Evolutionary conservation across 805 yeast genomes (phyloP), one percentile per base, ranked within the genome.

Genomic region (Sugiyamaella marilandica): DNA sequence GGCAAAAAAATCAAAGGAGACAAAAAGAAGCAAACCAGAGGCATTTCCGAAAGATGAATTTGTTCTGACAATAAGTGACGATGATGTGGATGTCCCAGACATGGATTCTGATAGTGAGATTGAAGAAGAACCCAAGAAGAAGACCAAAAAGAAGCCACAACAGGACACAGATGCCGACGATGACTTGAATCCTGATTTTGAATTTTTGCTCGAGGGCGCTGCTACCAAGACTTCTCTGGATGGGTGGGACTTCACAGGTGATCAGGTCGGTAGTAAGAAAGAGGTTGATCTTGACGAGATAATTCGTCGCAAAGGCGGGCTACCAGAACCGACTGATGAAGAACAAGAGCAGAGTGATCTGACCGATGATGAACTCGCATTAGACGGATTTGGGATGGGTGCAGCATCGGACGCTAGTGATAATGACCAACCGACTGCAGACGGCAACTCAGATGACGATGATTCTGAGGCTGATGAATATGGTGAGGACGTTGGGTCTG

Each of bases 251-350:
- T 88, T 90, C 64, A 81, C 80, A 51, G 82, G 77, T 45, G 69
- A 75, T 18, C 70, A 69, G 13, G 63, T 62, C 13, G 66, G 48
- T 31, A 62, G 54, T 13, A 55, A 60, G 51, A 80, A 78, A 57
- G 87, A 83, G 55, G 96, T 89, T 8, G 96, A 92, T 73, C 75
- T 92, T 56, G 97, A 92, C 62, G 82, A 83, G 11, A 92, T 92
- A 50, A 86, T 92, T 60, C 82, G 84, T 71, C 79, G 91, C 68
- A 91, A 87, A 62, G 95, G 97, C 67, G 88, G 96, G 41, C 73
- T 84, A 51, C 73, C 78, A 4, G 79, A 80, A 49, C 80, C 77
- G 45, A 69, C 74, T 13, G 67, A 63, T 10, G 68, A 59, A 2
- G 66, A 63, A 16, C 67, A 60, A 11, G 70, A 64, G 4, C 70